phyloP scores from a whole-genome alignment of 139 green algal genomes.

The Picochlorum sp. region DNA sequence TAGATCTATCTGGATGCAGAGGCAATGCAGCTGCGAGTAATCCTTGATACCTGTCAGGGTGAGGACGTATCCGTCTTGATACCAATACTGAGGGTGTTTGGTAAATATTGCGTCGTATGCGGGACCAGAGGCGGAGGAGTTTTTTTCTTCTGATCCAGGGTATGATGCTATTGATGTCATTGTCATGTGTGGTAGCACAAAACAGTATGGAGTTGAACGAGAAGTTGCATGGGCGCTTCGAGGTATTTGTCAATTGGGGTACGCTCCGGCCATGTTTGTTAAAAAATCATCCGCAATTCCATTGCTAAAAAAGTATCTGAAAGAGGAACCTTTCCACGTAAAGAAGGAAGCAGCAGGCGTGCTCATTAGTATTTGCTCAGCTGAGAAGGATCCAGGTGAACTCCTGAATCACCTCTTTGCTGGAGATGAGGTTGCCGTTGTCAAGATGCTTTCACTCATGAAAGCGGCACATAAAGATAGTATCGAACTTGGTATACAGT shows the following conservation, averaged over 20 bases:
- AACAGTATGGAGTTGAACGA: conserved; percentile 19
- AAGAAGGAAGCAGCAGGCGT: conserved; percentile 41
- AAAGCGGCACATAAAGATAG: conserved; percentile 35
- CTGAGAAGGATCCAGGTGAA: conserved; percentile 17
- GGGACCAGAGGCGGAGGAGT: not conserved
- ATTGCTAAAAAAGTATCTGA: conserved; percentile 23
- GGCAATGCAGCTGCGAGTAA: too few relatives aligned
- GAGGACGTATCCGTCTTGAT: too few relatives aligned
- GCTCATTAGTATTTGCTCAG: conserved; percentile 31
- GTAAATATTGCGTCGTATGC: too few relatives aligned
- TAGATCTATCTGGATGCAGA: too few relatives aligned
- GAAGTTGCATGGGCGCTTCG: conserved; percentile 31
- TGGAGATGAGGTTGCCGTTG: conserved; percentile 13
- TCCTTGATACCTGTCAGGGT: too few relatives aligned
- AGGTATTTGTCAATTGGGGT: conserved; percentile 13
- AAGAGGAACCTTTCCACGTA: conserved; percentile 34
- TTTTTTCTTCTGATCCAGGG: not conserved
- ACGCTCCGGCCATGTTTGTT: conserved; percentile 14
- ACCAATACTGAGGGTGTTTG: too few relatives aligned
- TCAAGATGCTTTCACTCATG: conserved; percentile 30
- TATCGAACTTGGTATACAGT: conserved; percentile 31
- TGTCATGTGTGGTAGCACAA: not conserved
- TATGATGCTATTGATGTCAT: not conserved
- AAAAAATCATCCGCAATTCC: conserved; percentile 11
- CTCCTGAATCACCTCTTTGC: conserved; percentile 30